Percentiles rank a stretch among this genome's conserved stretches.
These are phyloP conservation scores for Alternaria alternata DNA, from an alignment of 2,329 filamentous ascomycete species.

Conservation along the genomic window DNA sequence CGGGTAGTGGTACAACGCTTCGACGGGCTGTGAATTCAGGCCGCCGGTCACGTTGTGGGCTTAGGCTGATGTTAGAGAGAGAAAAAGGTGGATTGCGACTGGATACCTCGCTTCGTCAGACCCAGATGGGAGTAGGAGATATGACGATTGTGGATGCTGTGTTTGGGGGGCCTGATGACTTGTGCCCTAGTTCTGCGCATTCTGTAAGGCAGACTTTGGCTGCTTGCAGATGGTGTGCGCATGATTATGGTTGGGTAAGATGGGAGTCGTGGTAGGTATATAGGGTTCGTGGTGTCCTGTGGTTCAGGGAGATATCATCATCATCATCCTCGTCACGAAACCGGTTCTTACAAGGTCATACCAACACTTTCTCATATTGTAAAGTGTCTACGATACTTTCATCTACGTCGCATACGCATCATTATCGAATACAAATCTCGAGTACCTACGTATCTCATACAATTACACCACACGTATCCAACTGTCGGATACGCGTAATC, in stretches of 20 bases:
- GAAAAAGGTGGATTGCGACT: background rate
- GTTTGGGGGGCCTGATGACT: background rate
- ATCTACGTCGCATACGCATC: too few relatives aligned
- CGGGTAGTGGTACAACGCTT: background rate
- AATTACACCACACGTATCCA: background rate
- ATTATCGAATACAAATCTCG: background rate
- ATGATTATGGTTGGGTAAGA: background rate
- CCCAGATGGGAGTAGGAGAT: background rate
- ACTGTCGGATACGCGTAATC: background rate
- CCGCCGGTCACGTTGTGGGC: slow-evolving; percentile 2
- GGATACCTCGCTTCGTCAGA: background rate
- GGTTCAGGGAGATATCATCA: background rate
- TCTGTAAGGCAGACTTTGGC: background rate
- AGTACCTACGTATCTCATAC: background rate
- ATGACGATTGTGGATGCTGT: background rate
- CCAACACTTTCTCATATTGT: background rate
- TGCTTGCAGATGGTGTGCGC: background rate
- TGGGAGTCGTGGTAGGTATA: background rate
- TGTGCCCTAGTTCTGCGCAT: background rate
- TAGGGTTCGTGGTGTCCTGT: background rate
- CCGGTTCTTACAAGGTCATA: background rate
- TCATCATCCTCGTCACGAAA: background rate
- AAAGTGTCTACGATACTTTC: background rate
- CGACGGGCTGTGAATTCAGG: background rate
- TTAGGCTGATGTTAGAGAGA: background rate